Evolutionary conservation across 2,329 filamentous ascomycete species (phyloP), one percentile per base, ranked within the genome.

Genomic region (Clonostachys byssicola): DNA sequence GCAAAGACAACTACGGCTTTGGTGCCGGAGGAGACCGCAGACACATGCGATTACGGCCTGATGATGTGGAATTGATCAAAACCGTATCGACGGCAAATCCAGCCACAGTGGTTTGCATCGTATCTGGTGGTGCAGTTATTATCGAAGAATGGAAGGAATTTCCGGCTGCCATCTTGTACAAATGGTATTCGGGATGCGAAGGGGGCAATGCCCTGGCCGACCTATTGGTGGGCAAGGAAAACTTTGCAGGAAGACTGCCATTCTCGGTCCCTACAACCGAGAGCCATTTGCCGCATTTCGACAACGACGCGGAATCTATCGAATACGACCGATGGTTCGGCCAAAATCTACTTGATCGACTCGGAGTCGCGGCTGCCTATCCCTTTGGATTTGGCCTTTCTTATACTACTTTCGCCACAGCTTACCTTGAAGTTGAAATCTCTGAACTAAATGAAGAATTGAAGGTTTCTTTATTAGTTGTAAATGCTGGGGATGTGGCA

Each of bases 331-430:
- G 48, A 2, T 52, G 52, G 51, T 54, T 51, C 36, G 55, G 52
- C 1, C 55, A 58, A 45, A n/a, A 40, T 14, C 41, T 55, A 6
- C 49, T 56, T 3, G 55, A 57, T 20, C 43, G 46, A 5, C 44
- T 49, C 2, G 40, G 45, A 2, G 44, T 54, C 7, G 42, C 42
- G 3, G 52, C 55, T 1, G 49, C 49, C 1, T 57, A 50, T 16
- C 55, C 54, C 6, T 43, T 57, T 5, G 56, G 54, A 0, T 57
- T 50, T 44, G 56, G 56, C 4, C 23, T 55, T 3, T 57, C 55
- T 1, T 58, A 58, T 36, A 55, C 55, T 2, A 35, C 34, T 0
- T 56, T 56, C 23, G 12, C 14, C 3, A 13, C 47, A 6, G 39
- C 34, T 3, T 34, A 43, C 12, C 20, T 47, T 5, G 14, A 36